Base-by-base conservation (phyloP, 139 green algal genomes). In the Chlorella sp. region DNA sequence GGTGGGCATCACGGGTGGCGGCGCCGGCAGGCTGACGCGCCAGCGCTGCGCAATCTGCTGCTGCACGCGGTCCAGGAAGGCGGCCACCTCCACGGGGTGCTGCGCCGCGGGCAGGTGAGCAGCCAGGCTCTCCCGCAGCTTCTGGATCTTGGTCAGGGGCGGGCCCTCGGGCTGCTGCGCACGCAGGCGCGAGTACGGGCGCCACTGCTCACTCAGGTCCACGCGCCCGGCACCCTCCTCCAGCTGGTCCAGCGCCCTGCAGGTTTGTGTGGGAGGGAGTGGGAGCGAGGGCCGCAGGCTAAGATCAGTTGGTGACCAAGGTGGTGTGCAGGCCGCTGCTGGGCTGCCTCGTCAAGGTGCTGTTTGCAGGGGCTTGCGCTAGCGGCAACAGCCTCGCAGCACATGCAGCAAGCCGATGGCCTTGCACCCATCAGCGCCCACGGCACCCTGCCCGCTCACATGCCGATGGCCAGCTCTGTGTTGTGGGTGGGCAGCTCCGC, bases 141-240 rank as follows among this genome's bases (percentile, higher is more conserved):
- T 95, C 60, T 90, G 86, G 6, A 91, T 57, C 28, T 91, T 90
- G 62, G 78, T 95, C 17, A 91, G 62, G 32, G 91, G 72, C 38
- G 79, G 68, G 12, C 91, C 87, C 65, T 83, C 81, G 9, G 74
- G 83, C 25, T 79, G 60, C 21, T 65, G 60, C 44, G 71, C 18
- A 25, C 41, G 38, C n/a, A 91, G 71, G 67, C 75, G 80, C n/a
- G 85, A 88, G 87, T 92, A 97, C 21, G 82, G 83, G 20, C 94
- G 81, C 94, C 94, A 97, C 69, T 90, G 13, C 78, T 88, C 87
- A 0, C 36, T 64, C 9, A 95, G 84, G 79, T 93, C 82, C 41
- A 94, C 88, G 6, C 92, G 82, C 4, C 80, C 90, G 6, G 83
- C 38, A 63, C 94, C 90, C 18, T 87, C 69, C 39, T 83, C 70